These are phyloP conservation scores for Picochlorum sp. DNA, from an alignment of 139 green algal species.

Conservation along the genomic window DNA sequence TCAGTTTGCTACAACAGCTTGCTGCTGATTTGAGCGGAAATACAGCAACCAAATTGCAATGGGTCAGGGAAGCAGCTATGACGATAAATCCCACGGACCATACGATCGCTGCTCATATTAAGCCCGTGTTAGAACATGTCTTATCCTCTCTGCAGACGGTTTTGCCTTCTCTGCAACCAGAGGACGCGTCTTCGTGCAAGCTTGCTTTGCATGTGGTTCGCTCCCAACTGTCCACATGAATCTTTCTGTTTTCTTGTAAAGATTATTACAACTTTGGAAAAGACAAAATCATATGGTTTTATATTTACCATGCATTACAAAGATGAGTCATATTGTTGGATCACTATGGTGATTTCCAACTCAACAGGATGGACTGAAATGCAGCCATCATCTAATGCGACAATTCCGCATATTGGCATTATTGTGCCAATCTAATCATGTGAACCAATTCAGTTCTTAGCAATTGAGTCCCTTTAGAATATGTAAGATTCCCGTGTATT, in stretches of 20 bases:
- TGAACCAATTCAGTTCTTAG: no score
- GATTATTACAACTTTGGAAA: not conserved
- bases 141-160: slow-evolving; percentile 17
- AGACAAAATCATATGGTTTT: not conserved
- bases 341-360: no score
- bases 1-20: slow-evolving; percentile 73
- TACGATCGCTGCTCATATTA: slow-evolving; percentile 43
- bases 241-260: not conserved
- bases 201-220: slow-evolving; percentile 45
- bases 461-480: no score
- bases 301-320: no score
- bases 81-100: slow-evolving; percentile 46
- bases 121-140: slow-evolving; percentile 34
- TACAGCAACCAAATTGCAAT: slow-evolving; percentile 47
- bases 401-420: no score
- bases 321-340: no score
- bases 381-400: no score
- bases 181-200: slow-evolving; percentile 16
- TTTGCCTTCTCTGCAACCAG: not conserved
- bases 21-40: slow-evolving; percentile 32
- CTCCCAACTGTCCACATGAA: slow-evolving; percentile 23
- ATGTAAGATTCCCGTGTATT: no score
- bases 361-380: no score
- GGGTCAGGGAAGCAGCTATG: slow-evolving; percentile 52
- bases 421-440: no score